Base-by-base conservation (phyloP, 768 basidiomycete genomes). In the Rhodotorula toruloides region DNA sequence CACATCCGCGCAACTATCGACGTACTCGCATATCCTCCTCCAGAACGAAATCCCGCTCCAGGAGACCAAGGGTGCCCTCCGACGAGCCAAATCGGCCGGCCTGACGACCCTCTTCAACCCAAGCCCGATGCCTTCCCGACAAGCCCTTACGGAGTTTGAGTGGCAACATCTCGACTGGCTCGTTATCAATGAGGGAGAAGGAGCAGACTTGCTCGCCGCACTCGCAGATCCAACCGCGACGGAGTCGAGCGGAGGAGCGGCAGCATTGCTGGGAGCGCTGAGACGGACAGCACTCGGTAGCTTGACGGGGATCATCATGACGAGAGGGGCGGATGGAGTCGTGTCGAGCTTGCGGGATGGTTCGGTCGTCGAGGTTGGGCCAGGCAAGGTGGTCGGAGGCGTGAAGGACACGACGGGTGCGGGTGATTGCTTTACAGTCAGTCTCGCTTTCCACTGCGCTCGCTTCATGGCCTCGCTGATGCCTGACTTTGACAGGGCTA, bases 41-140 rank as follows among this genome's bases (percentile, higher is more conserved):
- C 80, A 80, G 44, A 81, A 81, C 60, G 80, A 81, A 68, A 79
- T 81, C 59, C 79, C 79, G 1, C 73, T 79, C 37, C 31, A 39
- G 7, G 56, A 74, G 12, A 77, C 76, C 5, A 47, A 74, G 13
- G 53, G 74, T 1, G 74, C 77, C 55, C 72, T 80, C 48, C 27
- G 32, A 8, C 39, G 62, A 6, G 74, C 76, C 0, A 47, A 66
- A 11, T 19, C 22, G 3, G 27, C 58, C 11, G 63, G 69, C 7
- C 29, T 78, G 8, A 73, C 59, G 13, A 77, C 77, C n/a, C 62
- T 80, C 31, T 78, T 78, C 72, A 81, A 81, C 65, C 80, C 80
- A 0, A 76, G 76, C 2, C 80, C 80, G n/a, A 80, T 81, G 78
- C 76, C 76, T 2, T 58, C 75, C 2, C 36, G 56, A 0, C 60